A percentile compares a stretch with the other conserved stretches of the same genome.
phyloP scores from a whole-genome alignment of 495 filamentous ascomycete species.

The Penicillium arizonense region DNA sequence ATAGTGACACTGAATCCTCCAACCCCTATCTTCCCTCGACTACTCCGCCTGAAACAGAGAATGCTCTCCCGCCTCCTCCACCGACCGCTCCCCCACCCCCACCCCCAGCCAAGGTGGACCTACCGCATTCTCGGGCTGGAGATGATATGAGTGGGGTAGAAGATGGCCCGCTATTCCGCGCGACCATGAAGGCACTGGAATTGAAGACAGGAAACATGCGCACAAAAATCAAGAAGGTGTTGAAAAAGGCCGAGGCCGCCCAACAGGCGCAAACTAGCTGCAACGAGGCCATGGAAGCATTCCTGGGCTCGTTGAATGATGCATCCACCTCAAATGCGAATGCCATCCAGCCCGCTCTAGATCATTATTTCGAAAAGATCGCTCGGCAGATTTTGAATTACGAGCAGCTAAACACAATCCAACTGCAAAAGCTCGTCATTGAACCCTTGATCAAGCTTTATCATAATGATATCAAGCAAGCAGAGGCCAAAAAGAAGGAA shows the following conservation, averaged over 20 bases:
- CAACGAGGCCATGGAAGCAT: slow-evolving; percentile 78
- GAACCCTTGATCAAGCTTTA: slow-evolving; percentile 92
- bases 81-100: slow-evolving; percentile 45
- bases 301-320: slow-evolving; percentile 86
- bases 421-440: slow-evolving; percentile 89
- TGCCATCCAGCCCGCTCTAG: slow-evolving; percentile 90
- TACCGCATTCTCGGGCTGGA: slow-evolving; percentile 78
- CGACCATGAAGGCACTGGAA: slow-evolving; percentile 94
- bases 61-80: slow-evolving; percentile 44
- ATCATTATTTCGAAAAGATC: slow-evolving; percentile 98
- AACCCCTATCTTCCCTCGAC: slow-evolving; percentile 57
- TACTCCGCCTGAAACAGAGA: slow-evolving; percentile 56
- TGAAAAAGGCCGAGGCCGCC: slow-evolving; percentile 86
- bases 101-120: slow-evolving; percentile 73
- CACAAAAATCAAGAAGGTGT: slow-evolving; percentile 88
- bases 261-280: slow-evolving; percentile 74
- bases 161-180: slow-evolving; percentile 93
- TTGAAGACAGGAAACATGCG: slow-evolving; percentile 97
- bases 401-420: slow-evolving; percentile 76
- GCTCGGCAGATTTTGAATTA: slow-evolving; percentile 86
- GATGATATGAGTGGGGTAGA: slow-evolving; percentile 86
- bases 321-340: slow-evolving; percentile 89
- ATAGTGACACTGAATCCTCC: slow-evolving; percentile 60
- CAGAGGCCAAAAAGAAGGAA: slow-evolving; percentile 93
- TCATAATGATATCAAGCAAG: slow-evolving; percentile 94